Evolutionary conservation across 2,329 filamentous ascomycete genomes (phyloP), one percentile per base, ranked within the genome.

Genomic region (Talaromyces sp.): DNA sequence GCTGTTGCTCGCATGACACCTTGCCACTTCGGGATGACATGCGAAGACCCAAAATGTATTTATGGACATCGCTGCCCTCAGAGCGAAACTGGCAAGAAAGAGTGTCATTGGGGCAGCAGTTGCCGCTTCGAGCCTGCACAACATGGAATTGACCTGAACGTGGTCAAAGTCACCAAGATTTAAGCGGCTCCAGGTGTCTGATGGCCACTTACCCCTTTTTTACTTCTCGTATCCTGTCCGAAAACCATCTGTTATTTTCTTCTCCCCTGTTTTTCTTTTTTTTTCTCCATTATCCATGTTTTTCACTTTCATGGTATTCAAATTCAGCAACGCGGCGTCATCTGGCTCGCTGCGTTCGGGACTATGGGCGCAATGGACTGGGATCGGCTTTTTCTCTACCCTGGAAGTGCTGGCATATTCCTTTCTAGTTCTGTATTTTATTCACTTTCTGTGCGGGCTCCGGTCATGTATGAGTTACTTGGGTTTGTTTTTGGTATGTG

Each of bases 21-120:
- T 27, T 89, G 87, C 71, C 81, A 81, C 64, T 84, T 84, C 70
- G 85, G 85, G 11, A 79, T 82, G 59, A 80, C 80, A 14, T 89
- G 87, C 70, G 79, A 85, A 60, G 86, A 88, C 66, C 73, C 81
- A 1, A 83, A 83, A 65, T 89, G 87, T 75, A 88, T 88, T 60
- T 88, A 88, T 70, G 87, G 87, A 24, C 87, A 89, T 73, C 82
- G 84, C 41, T 89, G 86, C 70, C 85, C 85, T 19, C 84, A 85
- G 67, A 80, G 79, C 39, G 76, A 81, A 65, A 79, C 81, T 33
- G 83, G 83, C 43, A 80, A 77, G 59, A 83, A 83, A 71, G 81
- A 79, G 19, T 88, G 87, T 71, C 83, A 84, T 69, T 87, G 85
- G 75, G 84, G 83, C 14, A 81, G 83, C 7, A 79, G 77, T 61